Percentiles rank a stretch among this genome's conserved stretches.
These are phyloP conservation scores for Cytospora paraplurivora DNA, from an alignment of 2,329 filamentous ascomycete species.

Conservation along the genomic window DNA sequence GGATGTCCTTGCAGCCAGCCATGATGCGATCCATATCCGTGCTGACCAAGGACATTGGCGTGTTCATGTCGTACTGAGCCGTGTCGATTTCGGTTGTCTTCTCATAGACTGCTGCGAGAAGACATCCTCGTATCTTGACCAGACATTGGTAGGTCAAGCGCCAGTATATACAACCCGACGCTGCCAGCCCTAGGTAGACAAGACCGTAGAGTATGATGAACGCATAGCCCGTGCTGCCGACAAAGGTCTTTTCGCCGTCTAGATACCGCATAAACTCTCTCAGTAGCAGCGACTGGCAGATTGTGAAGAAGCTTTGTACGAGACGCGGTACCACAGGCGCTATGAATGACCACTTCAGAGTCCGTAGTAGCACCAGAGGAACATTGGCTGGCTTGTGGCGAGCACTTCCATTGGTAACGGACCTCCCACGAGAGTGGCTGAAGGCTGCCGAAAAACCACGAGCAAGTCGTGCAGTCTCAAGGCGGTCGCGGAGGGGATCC, in stretches of 20 bases:
- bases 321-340: constrained; percentile 36
- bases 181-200: constrained; percentile 45
- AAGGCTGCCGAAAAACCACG: neutral
- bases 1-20: constrained; percentile 32
- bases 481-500: constrained; percentile 34
- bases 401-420: no score
- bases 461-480: constrained; percentile 1
- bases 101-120: constrained; percentile 39
- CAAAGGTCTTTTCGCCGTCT: constrained; percentile 29
- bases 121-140: constrained; percentile 32
- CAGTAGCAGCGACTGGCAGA: constrained; percentile 41
- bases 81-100: constrained; percentile 32
- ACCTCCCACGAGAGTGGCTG: no score
- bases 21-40: constrained; percentile 38
- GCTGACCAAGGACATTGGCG: constrained; percentile 39
- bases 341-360: constrained; percentile 31
- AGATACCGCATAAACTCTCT: constrained; percentile 38
- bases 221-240: constrained; percentile 41
- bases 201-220: constrained; percentile 45
- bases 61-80: constrained; percentile 11
- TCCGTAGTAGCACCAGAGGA: constrained; percentile 28
- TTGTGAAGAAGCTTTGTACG: constrained; percentile 35
- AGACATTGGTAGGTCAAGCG: constrained; percentile 41
- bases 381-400: constrained; percentile 13
- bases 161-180: constrained; percentile 43